These are phyloP conservation scores for Martensiomyces pterosporus DNA, from an alignment of 192 early-diverging fungal genomes.

Conservation along the genomic window DNA sequence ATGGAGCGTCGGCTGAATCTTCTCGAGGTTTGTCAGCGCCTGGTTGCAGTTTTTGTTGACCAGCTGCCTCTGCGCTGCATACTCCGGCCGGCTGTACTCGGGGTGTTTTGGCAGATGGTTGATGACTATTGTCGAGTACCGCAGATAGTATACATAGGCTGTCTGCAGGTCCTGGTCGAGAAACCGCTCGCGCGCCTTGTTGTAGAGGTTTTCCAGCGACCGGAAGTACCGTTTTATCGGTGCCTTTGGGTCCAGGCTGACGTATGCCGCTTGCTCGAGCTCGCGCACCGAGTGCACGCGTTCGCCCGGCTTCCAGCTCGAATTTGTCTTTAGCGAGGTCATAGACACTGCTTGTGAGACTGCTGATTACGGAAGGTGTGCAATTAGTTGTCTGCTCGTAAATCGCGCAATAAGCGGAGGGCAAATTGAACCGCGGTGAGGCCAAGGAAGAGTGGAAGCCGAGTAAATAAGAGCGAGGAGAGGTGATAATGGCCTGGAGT, in stretches of 20 bases:
- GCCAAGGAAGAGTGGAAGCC: too few relatives aligned
- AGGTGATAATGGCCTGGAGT: too few relatives aligned
- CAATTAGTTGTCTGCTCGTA: too few relatives aligned
- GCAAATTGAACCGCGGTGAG: too few relatives aligned
- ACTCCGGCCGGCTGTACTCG: slow-evolving; percentile 49
- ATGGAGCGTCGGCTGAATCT: slow-evolving; percentile 55
- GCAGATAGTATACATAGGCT: slow-evolving; percentile 69
- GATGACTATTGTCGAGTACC: slow-evolving; percentile 60
- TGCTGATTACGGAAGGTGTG: too few relatives aligned
- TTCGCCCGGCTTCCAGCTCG: slow-evolving; percentile 36
- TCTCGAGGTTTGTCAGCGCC: slow-evolving; percentile 54
- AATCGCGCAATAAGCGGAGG: too few relatives aligned
- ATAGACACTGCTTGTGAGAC: too few relatives aligned
- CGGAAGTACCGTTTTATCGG: slow-evolving; percentile 36
- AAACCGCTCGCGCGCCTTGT: slow-evolving; percentile 53
- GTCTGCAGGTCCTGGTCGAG: slow-evolving; percentile 61
- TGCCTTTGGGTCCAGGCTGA: slow-evolving; percentile 29
- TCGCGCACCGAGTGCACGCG: slow-evolving; percentile 41
- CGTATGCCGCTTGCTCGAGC: slow-evolving; percentile 33
- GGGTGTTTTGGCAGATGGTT: slow-evolving; percentile 57
- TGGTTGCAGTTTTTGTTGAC: slow-evolving; percentile 47
- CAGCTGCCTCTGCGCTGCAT: slow-evolving; percentile 42
- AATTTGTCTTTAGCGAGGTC: neutral
- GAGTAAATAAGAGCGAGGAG: too few relatives aligned
- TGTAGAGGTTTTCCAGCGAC: slow-evolving; percentile 40